Evolutionary conservation across 305 asterid species (phyloP).

Genomic region (Ilex paraguariensis): DNA sequence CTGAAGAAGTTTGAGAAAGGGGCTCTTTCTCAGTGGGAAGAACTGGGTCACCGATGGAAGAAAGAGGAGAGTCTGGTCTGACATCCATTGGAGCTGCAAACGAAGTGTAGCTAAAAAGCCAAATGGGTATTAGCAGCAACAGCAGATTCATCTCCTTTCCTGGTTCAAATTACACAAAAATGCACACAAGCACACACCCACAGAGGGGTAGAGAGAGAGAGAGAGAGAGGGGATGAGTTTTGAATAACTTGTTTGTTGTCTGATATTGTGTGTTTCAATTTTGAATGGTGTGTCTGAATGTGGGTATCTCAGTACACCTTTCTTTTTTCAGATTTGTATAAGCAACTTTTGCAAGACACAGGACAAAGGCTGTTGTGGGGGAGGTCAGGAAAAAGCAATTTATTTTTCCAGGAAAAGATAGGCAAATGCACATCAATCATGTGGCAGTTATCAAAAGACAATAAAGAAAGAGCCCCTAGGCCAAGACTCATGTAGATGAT

Average conservation of each 20-base stretch:
- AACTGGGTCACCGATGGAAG: slow-evolving; percentile 45
- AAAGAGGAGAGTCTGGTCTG: slow-evolving; percentile 54
- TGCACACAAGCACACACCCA: too few relatives aligned
- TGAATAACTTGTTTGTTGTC: not conserved
- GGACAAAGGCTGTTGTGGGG: slow-evolving; percentile 22
- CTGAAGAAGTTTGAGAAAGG: slow-evolving; percentile 50
- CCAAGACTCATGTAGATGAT: too few relatives aligned
- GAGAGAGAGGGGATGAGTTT: too few relatives aligned
- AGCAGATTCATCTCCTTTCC: slow-evolving; percentile 37
- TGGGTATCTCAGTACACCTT: not conserved
- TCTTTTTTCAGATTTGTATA: slow-evolving; percentile 13
- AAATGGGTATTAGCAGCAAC: slow-evolving; percentile 39
- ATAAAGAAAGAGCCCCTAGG: too few relatives aligned
- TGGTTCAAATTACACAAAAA: too few relatives aligned
- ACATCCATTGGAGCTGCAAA: slow-evolving; percentile 59
- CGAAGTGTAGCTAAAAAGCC: slow-evolving; percentile 37
- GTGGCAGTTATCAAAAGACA: slow-evolving; percentile 73
- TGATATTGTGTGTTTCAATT: slow-evolving; percentile 18
- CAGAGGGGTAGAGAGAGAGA: too few relatives aligned
- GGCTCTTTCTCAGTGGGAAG: slow-evolving; percentile 78
- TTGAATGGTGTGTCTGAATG: slow-evolving; percentile 2
- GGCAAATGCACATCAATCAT: slow-evolving; percentile 57
- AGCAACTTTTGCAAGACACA: not conserved
- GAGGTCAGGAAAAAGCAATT: slow-evolving; percentile 24
- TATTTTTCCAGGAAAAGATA: slow-evolving; percentile 6